Evolutionary conservation across 108 stramenopile species (phyloP), one percentile per base, ranked within the genome.

Genomic region (Seminavis robusta): DNA sequence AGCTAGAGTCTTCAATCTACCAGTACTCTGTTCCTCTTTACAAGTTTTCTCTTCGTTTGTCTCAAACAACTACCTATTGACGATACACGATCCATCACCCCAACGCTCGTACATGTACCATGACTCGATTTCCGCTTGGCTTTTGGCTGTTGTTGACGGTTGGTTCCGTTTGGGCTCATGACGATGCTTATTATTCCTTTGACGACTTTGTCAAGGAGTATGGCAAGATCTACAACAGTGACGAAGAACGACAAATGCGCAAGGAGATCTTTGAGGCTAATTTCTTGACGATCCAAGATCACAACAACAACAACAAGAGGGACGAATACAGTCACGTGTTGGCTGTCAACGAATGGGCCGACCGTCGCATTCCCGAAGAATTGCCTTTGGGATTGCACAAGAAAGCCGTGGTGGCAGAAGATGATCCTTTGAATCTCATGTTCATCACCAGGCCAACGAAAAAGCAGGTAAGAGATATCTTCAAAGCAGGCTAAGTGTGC

Each of bases 331-430:
- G 46, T 2, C 69, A 68, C 43, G 50, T 39, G 11, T 60, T 84
- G 75, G 87, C 80, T 6, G 41, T 87, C 10, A 89, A 93, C 39
- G 49, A 71, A 15, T 86, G 84, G 47, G 69, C 83, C 13, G 91
- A 93, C 39, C 26, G 67, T 31, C 54, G 71, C 13, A 32, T n/a
- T n/a, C n/a, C 23, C 2, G 23, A 68, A n/a, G 89, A 86, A 40
- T 23, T 89, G 7, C 78, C 72, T 0, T 51, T 52, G 29, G 83
- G 83, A 9, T 80, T 82, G 51, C 67, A 82, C 47, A 80, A 80
- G 70, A 5, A 20, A 4, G n/a, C 13, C 2, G 24, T 20, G 33
- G 20, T 11, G 16, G 3, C 9, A 24, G 33, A 17, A 33, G 24
- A 45, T 29, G 8, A 33, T 25, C 47, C 17, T 11, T 11, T 23